Base-by-base conservation (phyloP, 2,329 filamentous ascomycete genomes). In the Ophiostoma sp. region DNA sequence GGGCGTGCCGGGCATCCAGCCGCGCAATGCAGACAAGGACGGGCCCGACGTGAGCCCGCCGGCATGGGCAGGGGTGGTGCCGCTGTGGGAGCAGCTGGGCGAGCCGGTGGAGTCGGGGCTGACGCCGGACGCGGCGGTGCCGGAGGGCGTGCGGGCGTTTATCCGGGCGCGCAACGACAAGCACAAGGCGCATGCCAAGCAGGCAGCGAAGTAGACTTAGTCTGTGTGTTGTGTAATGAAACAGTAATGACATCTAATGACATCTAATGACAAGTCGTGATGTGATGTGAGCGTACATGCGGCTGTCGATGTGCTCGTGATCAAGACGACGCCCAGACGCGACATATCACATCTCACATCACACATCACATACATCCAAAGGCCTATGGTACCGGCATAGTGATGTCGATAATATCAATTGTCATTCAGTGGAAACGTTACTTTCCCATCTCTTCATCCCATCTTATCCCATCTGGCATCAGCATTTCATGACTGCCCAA, bases 1-100 rank as follows among this genome's bases (percentile, higher is more conserved):
- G 1, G 73, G 73, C 33, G 39, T 52, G 57, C 69, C 70, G 20
- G 70, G 72, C 23, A 73, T 73, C 68, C 72, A 73, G 71, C 70
- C 72, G 23, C 73, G 73, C 15, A 68, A 72, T 67, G 5, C n/a
- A 2, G 72, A 65, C 10, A 68, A 52, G 10, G 73, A 73, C 71
- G 72, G 73, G 33, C 72, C 72, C 15, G 66, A 73, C n/a, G 33
- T 33, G 4, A 67, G 23, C 13, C 39, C 68, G 23, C 39, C 68
- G 31, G 70, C 71, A 11, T 73, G 72, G 73, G 72, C 73, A 5
- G 73, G 72, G 1, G 72, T 73, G 10, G 68, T 73, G 36, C 73
- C 73, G 33, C 48, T 73, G 73, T 73, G 72, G 72, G 72, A 73
- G 71, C 71, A 72, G 11, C 68, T 74, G 69, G 73, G 73, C 35